phyloP scores from a whole-genome alignment of 805 yeast genomes.

The Kuraishia borneana region DNA sequence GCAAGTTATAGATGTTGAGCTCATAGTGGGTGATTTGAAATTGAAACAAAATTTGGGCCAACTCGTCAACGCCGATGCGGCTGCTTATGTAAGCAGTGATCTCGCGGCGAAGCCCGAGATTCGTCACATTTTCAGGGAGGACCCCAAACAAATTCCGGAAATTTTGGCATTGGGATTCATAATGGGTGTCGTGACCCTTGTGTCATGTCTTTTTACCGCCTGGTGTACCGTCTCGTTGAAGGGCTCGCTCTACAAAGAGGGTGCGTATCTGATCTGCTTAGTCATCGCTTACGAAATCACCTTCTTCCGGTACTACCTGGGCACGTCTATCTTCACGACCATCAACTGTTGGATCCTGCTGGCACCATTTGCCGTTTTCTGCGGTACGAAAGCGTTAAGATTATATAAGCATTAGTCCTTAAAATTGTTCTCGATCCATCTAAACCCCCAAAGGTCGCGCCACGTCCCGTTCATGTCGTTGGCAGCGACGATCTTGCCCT shows the following conservation, averaged over 20 bases:
- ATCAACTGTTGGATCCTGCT: constrained; percentile 34
- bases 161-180: constrained; percentile 41
- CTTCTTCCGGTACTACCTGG: constrained; percentile 47
- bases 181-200: constrained; percentile 27
- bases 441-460: constrained; percentile 34
- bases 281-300: constrained; percentile 39
- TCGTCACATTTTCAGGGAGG: constrained; percentile 44
- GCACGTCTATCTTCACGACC: constrained; percentile 50
- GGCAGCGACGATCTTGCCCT: constrained; percentile 79
- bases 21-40: constrained; percentile 1
- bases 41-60: background rate
- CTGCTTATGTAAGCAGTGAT: too few relatives aligned
- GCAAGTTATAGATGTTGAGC: background rate
- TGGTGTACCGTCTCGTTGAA: constrained; percentile 32
- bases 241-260: constrained; percentile 13
- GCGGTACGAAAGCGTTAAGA: constrained; percentile 61
- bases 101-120: constrained; percentile 57
- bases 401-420: constrained; percentile 9
- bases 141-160: constrained; percentile 40
- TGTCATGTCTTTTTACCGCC: constrained; percentile 28
- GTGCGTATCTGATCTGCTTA: constrained; percentile 34
- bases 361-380: constrained; percentile 40
- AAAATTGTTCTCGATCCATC: constrained; percentile 44
- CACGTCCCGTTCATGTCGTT: constrained; percentile 36
- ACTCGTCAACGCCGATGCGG: too few relatives aligned